phyloP scores from a whole-genome alignment of 805 yeast genomes.

The Wickerhamia fluorescens region DNA sequence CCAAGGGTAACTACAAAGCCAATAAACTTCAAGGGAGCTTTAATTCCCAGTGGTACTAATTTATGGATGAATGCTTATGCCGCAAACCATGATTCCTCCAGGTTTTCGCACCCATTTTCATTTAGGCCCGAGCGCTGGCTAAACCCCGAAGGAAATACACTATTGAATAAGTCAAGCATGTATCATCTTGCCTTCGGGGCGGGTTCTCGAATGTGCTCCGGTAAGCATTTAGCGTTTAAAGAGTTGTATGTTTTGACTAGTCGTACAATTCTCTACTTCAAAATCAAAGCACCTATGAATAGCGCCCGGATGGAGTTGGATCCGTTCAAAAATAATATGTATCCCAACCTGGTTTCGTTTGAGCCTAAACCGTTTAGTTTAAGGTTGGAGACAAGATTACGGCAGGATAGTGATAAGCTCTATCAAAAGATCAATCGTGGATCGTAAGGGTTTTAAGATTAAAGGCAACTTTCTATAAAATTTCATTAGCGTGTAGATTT shows the following conservation, averaged over 20 bases:
- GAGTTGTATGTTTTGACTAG: slow-evolving; percentile 56
- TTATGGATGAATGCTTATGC: slow-evolving; percentile 63
- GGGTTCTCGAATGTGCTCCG: slow-evolving; percentile 70
- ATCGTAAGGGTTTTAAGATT: no score
- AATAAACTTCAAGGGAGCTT: slow-evolving; percentile 29
- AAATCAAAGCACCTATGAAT: slow-evolving; percentile 37
- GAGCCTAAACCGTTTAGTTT: slow-evolving; percentile 45
- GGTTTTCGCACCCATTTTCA: slow-evolving; percentile 36
- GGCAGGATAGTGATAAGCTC: slow-evolving; percentile 14
- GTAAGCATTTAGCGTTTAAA: slow-evolving; percentile 54
- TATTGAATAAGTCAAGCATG: slow-evolving; percentile 9
- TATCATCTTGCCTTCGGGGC: slow-evolving; percentile 57
- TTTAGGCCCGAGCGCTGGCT: slow-evolving; percentile 53
- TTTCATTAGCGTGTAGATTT: no score
- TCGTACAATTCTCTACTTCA: slow-evolving; percentile 46
- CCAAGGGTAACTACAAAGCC: slow-evolving; percentile 55
- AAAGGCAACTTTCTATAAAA: no score
- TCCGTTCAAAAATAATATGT: slow-evolving; percentile 44
- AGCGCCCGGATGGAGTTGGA: slow-evolving; percentile 35
- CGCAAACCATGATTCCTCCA: slow-evolving; percentile 54
- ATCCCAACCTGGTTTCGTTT: slow-evolving; percentile 54
- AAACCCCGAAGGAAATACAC: slow-evolving; percentile 9
- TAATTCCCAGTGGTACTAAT: slow-evolving; percentile 51
- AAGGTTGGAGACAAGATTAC: slow-evolving; percentile 14
- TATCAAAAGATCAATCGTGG: slow-evolving; percentile 7